Base-by-base conservation (phyloP, 2,329 filamentous ascomycete genomes). In the Colletotrichum tropicale region DNA sequence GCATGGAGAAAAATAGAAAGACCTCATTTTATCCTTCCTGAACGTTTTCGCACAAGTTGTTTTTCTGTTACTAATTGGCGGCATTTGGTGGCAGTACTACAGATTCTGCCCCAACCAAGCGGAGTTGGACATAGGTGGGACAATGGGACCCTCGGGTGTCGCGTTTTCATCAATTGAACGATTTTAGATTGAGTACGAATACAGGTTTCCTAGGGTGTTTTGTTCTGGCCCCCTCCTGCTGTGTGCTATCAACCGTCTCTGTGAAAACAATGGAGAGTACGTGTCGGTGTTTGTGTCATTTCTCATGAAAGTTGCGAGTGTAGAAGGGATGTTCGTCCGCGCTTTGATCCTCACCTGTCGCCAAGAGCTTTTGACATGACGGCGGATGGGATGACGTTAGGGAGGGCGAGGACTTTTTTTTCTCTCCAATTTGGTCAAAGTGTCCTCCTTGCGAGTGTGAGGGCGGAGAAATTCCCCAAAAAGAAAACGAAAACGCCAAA, bases 171-270 rank as follows among this genome's bases (percentile, higher is more conserved):
- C 65, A 60, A 28, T 28, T 70, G 67, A 69, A 74, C 30, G 28
- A 38, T 55, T 68, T 74, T 61, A 61, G 36, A 74, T 69, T 69
- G 58, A 74, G 48, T 74, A 74, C 21, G 72, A 66, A 69, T 69
- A 72, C 65, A 77, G 56, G 48, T 61, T 24, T 60, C 38, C 55
- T 70, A 68, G 58, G 30, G 32, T 64, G 26, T 36, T 67, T 15
- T 38, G 34, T 15, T 32, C 36, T 48, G 43, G 21, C 15, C 26
- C 55, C 55, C 26, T 21, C 12, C 26, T 70, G n/a, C 43, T 52
- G n/a, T 52, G 43, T 30, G 64, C 26, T 21, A 16, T 28, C 16
- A 15, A 43, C 16, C 30, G 10, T 32, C 0, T 5, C 30, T 10
- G 9, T 32, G 30, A 28, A 28, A 28, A 28, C 26, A 28, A 7